Conservation (phyloP, 140 eudicot genomes). For the Erigeron philadelphicus region DNA sequence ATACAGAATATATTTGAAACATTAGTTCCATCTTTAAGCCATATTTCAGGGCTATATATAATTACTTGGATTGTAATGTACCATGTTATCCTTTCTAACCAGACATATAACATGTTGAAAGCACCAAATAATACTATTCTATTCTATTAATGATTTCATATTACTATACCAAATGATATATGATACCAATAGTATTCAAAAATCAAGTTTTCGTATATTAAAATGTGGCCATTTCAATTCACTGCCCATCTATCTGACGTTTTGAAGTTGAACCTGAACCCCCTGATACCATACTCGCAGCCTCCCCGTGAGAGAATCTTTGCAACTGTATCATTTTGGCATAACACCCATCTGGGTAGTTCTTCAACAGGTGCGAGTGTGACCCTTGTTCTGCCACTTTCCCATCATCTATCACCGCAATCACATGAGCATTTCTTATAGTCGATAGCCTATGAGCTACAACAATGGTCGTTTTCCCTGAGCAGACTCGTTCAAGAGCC, state of each 20-base stretch:
- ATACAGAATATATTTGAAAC: no score
- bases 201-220: slow-evolving; percentile 36
- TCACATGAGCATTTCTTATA: slow-evolving; percentile 73
- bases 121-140: slow-evolving; percentile 18
- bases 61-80: not conserved
- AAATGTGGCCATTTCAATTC: slow-evolving; percentile 20
- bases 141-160: slow-evolving; percentile 14
- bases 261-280: slow-evolving; percentile 46
- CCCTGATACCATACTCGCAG: slow-evolving; percentile 43
- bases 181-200: slow-evolving; percentile 22
- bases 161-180: slow-evolving; percentile 38
- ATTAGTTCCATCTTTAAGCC: no score
- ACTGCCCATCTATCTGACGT: slow-evolving; percentile 31
- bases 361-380: slow-evolving; percentile 74
- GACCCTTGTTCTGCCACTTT: slow-evolving; percentile 92
- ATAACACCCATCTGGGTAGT: slow-evolving; percentile 77
- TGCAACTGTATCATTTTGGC: slow-evolving; percentile 89
- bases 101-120: slow-evolving; percentile 16
- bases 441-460: slow-evolving; percentile 88
- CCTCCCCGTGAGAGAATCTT: slow-evolving; percentile 68
- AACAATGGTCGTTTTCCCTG: slow-evolving; percentile 78
- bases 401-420: slow-evolving; percentile 85
- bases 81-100: slow-evolving; percentile 9
- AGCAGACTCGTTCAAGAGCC: slow-evolving; percentile 67
- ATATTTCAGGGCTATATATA: no score